Evolutionary conservation across 2,329 filamentous ascomycete species (phyloP), one percentile per base, ranked within the genome.

Genomic region (Penicillium brasilianum): DNA sequence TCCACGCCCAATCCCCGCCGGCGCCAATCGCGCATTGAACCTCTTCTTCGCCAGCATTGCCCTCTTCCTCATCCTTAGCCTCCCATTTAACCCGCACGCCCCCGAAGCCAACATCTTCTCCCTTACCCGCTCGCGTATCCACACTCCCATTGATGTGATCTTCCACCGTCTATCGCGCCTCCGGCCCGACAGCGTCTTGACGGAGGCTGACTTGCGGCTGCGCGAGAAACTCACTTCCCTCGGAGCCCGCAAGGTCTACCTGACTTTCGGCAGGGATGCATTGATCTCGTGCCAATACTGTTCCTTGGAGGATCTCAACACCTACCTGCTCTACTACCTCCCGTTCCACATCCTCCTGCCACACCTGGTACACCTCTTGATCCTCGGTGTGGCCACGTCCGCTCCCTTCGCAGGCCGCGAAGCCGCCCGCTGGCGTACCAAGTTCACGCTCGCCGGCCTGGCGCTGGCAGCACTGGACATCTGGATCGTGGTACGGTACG

Each of bases 211-310:
- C 77, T 81, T 86, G 54, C 78, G 83, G 25, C 83, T 98, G 10
- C 85, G 87, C 55, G 78, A 81, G 28, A 88, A 88, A 69, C 88
- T 98, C 72, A 84, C 87, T 67, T 89, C 85, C 62, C 79, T 89
- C 57, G 88, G 92, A 66, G 90, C 89, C 51, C 85, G 91, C 57
- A 84, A 95, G 61, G 82, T 96, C 8, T 98, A 97, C 79, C 83
- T 96, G 55, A 88, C 90, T 61, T 96, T 88, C 77, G 95, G 95
- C 2, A 91, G 93, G 0, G 83, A 86, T 36, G 87, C 89, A 9
- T 76, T 98, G 39, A 82, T 88, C 22, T 82, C 87, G 60, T 98
- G 93, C 76, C 84, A 87, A n/a, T 97, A 96, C 80, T 97, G 93
- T 84, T 83, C 80, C 54, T 79, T 86, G n/a, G 88, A 91, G 60